Evolutionary conservation across 306 rosid species (phyloP).

Genomic region (Rosa multiflora): DNA sequence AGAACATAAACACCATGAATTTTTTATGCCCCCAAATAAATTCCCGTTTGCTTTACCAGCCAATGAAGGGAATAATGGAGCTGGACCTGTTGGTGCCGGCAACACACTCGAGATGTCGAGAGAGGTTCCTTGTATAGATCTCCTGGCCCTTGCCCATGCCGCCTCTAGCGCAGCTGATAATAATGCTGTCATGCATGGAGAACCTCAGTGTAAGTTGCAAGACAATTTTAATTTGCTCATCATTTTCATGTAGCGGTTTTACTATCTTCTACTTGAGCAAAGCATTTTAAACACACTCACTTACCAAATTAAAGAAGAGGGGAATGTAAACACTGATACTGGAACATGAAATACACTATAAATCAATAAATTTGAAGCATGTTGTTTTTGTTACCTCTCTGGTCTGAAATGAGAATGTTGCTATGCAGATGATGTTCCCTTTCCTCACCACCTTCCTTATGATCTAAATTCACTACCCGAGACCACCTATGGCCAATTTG

Average conservation of each 20-base stretch:
- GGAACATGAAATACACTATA: neutral
- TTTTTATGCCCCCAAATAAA: neutral
- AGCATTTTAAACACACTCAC: neutral
- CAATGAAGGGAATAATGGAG: neutral
- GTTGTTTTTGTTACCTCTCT: constrained; percentile 18
- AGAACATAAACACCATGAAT: neutral
- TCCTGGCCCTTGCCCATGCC: constrained; percentile 16
- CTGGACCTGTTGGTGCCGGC: constrained; percentile 8
- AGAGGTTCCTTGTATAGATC: constrained; percentile 11
- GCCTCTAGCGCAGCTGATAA: neutral
- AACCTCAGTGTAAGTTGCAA: constrained; percentile 12
- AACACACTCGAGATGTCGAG: constrained; percentile 5
- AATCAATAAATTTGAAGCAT: neutral
- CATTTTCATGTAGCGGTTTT: neutral
- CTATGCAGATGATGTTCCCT: constrained; percentile 24
- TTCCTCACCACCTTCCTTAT: constrained; percentile 13
- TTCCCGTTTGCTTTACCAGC: constrained; percentile 7
- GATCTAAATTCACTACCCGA: constrained; percentile 36
- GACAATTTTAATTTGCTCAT: neutral
- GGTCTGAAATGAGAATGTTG: constrained; percentile 11
- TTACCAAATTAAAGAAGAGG: neutral
- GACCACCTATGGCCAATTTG: constrained; percentile 29
- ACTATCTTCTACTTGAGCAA: neutral
- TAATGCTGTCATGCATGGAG: neutral
- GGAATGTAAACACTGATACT: neutral